Evolutionary conservation across 495 filamentous ascomycete species (phyloP).

Genomic region (Penicillium bovifimosum): DNA sequence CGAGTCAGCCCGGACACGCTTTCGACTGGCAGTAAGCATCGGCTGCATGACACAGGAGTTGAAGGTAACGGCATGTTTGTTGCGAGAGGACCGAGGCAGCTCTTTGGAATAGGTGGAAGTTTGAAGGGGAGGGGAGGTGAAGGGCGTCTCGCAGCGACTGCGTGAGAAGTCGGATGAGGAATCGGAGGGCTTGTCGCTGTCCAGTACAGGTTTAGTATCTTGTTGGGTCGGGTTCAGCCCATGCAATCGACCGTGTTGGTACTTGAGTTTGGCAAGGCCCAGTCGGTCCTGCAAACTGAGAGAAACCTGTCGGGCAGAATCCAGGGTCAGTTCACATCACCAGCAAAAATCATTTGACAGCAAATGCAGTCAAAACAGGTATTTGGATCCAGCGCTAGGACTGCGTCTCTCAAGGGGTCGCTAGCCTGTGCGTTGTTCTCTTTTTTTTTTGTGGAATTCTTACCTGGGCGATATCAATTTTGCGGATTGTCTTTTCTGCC

Average conservation of each 20-base stretch:
- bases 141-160: conserved; percentile 43
- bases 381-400: not conserved
- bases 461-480: conserved; percentile 74
- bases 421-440: not conserved
- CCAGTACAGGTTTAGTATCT: conserved; percentile 48
- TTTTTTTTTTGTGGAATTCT: conserved; percentile 17
- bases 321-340: conserved; percentile 6
- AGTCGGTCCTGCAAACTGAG: conserved; percentile 85
- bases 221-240: conserved; percentile 52
- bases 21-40: conserved; percentile 47
- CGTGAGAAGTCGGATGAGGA: conserved; percentile 63
- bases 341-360: not conserved
- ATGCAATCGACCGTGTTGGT: conserved; percentile 66
- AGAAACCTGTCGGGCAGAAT: conserved; percentile 62
- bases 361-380: not conserved
- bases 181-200: conserved; percentile 55
- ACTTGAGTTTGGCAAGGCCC: conserved; percentile 93
- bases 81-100: conserved; percentile 41
- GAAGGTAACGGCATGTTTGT: conserved; percentile 46
- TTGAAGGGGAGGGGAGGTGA: conserved; percentile 40
- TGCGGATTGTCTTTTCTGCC: conserved; percentile 41
- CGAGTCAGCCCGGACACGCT: conserved; percentile 67
- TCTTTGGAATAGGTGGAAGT: conserved; percentile 41
- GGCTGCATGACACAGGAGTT: conserved; percentile 42
- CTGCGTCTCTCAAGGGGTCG: not conserved